These are phyloP conservation scores for Chamaecrista fasciculata DNA, from an alignment of 306 rosid species.

Conservation along the genomic window DNA sequence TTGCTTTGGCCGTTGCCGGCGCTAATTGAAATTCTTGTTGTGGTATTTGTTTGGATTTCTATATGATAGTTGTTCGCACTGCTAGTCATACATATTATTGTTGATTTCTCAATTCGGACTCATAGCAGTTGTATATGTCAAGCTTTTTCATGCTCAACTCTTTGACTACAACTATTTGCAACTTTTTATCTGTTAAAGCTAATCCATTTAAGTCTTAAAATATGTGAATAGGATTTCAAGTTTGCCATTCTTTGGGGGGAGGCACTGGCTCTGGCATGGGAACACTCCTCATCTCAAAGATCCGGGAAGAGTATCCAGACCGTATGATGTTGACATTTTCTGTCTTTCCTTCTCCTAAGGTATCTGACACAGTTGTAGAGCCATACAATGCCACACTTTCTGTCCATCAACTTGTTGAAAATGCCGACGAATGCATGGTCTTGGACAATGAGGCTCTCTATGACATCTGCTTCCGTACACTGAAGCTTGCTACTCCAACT, in stretches of 20 bases:
- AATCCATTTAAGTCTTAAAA: background rate
- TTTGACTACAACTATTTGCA: background rate
- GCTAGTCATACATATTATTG: background rate
- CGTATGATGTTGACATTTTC: constrained; percentile 57
- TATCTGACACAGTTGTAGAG: constrained; percentile 52
- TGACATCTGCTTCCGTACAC: constrained; percentile 50
- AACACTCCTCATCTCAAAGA: constrained; percentile 49
- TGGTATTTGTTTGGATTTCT: background rate
- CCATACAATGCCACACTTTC: constrained; percentile 55
- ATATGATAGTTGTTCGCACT: background rate
- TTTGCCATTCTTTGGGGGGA: constrained; percentile 54
- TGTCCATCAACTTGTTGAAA: constrained; percentile 53
- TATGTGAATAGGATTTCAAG: constrained; percentile 46
- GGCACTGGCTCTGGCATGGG: constrained; percentile 58
- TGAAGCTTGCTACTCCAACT: constrained; percentile 47
- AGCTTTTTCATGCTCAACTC: background rate
- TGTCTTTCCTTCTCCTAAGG: constrained; percentile 53
- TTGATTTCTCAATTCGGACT: background rate
- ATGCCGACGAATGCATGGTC: constrained; percentile 55
- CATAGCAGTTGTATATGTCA: background rate
- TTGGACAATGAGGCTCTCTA: constrained; percentile 55
- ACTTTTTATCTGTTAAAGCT: background rate
- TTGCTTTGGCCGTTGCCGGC: background rate
- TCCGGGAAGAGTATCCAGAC: constrained; percentile 53
- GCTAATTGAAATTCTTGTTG: background rate